Percentiles rank a stretch among this genome's conserved stretches.
These are phyloP conservation scores for Exophiala sp. DNA, from an alignment of 2,329 filamentous ascomycete species.

Conservation along the genomic window DNA sequence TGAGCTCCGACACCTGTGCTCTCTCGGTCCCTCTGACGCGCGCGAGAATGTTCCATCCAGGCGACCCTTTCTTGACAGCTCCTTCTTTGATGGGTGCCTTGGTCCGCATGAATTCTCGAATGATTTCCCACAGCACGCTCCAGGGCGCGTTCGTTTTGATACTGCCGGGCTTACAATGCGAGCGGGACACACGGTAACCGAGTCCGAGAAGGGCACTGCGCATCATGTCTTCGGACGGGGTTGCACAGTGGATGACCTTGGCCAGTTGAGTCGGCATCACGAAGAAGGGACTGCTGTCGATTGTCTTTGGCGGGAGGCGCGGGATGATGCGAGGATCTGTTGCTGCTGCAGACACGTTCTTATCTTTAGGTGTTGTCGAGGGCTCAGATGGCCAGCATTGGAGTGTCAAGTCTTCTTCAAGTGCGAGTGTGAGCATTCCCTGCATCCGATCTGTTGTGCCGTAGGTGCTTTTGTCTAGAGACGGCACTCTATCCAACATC, in stretches of 20 bases:
- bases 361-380: slow-evolving; percentile 11
- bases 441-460: slow-evolving; percentile 74
- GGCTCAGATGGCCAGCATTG: slow-evolving; percentile 11
- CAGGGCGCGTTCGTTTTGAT: slow-evolving; percentile 93
- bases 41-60: slow-evolving; percentile 65
- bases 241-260: slow-evolving; percentile 70
- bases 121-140: slow-evolving; percentile 83
- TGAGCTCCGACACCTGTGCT: slow-evolving; percentile 36
- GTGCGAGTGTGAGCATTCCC: slow-evolving; percentile 83
- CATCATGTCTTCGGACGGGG: slow-evolving; percentile 71
- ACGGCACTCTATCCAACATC: slow-evolving; percentile 66
- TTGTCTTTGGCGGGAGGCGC: slow-evolving; percentile 52
- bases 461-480: slow-evolving; percentile 63
- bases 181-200: slow-evolving; percentile 77
- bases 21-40: slow-evolving; percentile 26
- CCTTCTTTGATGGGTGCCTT: slow-evolving; percentile 69
- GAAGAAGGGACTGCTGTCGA: slow-evolving; percentile 80
- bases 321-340: slow-evolving; percentile 36
- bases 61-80: slow-evolving; percentile 61
- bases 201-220: slow-evolving; percentile 73
- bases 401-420: slow-evolving; percentile 60
- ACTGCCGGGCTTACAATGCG: slow-evolving; percentile 81
- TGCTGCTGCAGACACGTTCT: slow-evolving; percentile 22
- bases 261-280: slow-evolving; percentile 70
- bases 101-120: slow-evolving; percentile 85